Base-by-base conservation (phyloP, 1,284 basidiomycete genomes). In the Marasmius fiardii region DNA sequence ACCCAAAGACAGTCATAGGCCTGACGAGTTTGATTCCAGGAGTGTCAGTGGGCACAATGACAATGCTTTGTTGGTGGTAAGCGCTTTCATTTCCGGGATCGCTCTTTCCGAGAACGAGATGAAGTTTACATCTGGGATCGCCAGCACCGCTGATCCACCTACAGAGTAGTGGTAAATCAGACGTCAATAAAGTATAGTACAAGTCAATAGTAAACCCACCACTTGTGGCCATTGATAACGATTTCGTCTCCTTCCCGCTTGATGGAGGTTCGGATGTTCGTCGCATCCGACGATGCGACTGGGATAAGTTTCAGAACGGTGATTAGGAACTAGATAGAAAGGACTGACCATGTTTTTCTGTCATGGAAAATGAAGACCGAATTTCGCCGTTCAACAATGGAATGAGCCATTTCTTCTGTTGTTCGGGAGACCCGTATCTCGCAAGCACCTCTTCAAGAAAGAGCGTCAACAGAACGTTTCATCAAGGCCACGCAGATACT, bases 61-160 rank as follows among this genome's bases (percentile, higher is more conserved):
- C 92, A 57, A 99, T 88, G 61, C 92, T 93, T 74, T 99, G 96
- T 66, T 96, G 94, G 56, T 80, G 75, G 75, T 98, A 89, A 39
- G 73, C 65, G 67, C 83, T 85, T 59, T 80, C 75, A 71, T 93
- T 92, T 52, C 76, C 74, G 4, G 91, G 83, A 68, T 93, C 90
- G 60, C 86, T 92, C 77, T 94, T 93, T 59, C 94, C 96, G 78
- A 99, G 90, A 43, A 98, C 92, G 53, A 99, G 84, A 70, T 99
- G 96, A 6, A 99, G 67, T 58, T 83, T 85, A 61, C 88, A 92
- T 56, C 96, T 82, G 45, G 94, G 94, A 71, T 99, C 95, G 34
- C 95, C 95, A 4, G 96, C 96, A 51, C 96, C 96, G 43, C 93
- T 95, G 71, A 98, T 98, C 90, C 92, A 98, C 92, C 88, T 90